phyloP scores from a whole-genome alignment of 805 yeast species.

The Kodamaea jinghongensis region DNA sequence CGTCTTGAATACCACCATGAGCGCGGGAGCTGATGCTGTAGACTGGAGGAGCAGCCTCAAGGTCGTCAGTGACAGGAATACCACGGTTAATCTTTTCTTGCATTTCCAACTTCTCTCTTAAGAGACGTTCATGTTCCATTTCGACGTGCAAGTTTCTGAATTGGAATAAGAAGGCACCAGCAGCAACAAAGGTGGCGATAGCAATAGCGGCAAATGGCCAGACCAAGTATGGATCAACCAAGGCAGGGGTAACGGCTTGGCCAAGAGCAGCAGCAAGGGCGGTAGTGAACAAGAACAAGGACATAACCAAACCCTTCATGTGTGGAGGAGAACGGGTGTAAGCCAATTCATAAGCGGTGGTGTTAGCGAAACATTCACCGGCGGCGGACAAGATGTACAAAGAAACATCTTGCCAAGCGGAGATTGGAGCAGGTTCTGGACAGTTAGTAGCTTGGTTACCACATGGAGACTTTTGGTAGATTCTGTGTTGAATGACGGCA shows the following conservation, averaged over 20 bases:
- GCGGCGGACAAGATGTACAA: slow-evolving; percentile 45
- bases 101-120: slow-evolving; percentile 20
- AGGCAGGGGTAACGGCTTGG: slow-evolving; percentile 39
- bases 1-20: slow-evolving; percentile 21
- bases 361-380: slow-evolving; percentile 52
- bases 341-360: slow-evolving; percentile 54
- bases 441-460: slow-evolving; percentile 45
- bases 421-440: slow-evolving; percentile 25
- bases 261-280: slow-evolving; percentile 50
- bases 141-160: slow-evolving; percentile 39
- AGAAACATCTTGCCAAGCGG: slow-evolving; percentile 30
- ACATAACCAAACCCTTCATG: slow-evolving; percentile 51
- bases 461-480: slow-evolving; percentile 51
- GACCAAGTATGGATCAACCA: slow-evolving; percentile 40
- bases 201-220: slow-evolving; percentile 43
- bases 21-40: background rate
- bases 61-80: background rate
- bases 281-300: slow-evolving; percentile 41
- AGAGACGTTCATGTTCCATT: slow-evolving; percentile 36
- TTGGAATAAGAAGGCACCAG: slow-evolving; percentile 31
- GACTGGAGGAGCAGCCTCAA: background rate
- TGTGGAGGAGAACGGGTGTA: slow-evolving; percentile 50
- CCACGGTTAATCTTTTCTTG: background rate
- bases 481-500: slow-evolving; percentile 48
- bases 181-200: slow-evolving; percentile 34